Percentiles rank a stretch among this genome's conserved stretches.
phyloP scores from a whole-genome alignment of 2,329 filamentous ascomycete genomes.

The Trichoderma oligosporum region DNA sequence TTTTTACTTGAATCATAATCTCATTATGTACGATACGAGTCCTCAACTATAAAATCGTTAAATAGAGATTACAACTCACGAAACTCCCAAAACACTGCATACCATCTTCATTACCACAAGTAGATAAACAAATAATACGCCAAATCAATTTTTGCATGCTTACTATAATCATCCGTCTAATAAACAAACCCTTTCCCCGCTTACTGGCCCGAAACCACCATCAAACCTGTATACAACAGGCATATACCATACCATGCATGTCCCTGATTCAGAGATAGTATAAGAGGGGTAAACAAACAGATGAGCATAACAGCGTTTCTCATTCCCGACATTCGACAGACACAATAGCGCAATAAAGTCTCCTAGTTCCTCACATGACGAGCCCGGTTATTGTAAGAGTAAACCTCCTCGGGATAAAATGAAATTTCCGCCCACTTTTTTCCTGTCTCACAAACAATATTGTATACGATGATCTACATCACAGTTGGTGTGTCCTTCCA shows the following conservation, averaged over 20 bases:
- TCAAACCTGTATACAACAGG: constrained; percentile 4
- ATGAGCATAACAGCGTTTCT: constrained; percentile 4
- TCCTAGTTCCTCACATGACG: not conserved
- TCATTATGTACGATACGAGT: too few relatives aligned
- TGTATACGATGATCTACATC: not conserved
- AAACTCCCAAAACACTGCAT: too few relatives aligned
- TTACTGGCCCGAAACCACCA: not conserved
- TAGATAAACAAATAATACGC: not conserved
- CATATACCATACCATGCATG: not conserved
- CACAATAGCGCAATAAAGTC: not conserved
- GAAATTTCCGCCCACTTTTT: not conserved
- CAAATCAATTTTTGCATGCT: constrained; percentile 3
- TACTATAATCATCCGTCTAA: constrained; percentile 6
- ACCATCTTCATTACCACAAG: too few relatives aligned
- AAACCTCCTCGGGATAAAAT: not conserved
- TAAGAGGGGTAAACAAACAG: not conserved
- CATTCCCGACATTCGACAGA: constrained; percentile 1
- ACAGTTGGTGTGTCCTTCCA: not conserved
- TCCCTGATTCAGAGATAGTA: not conserved
- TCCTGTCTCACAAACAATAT: not conserved
- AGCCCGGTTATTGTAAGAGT: not conserved
- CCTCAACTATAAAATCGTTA: too few relatives aligned
- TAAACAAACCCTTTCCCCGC: constrained; percentile 1
- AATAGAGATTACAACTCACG: too few relatives aligned
- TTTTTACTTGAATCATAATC: too few relatives aligned